Base-by-base conservation (phyloP, 78 protist species). In the Bodo saltans region DNA sequence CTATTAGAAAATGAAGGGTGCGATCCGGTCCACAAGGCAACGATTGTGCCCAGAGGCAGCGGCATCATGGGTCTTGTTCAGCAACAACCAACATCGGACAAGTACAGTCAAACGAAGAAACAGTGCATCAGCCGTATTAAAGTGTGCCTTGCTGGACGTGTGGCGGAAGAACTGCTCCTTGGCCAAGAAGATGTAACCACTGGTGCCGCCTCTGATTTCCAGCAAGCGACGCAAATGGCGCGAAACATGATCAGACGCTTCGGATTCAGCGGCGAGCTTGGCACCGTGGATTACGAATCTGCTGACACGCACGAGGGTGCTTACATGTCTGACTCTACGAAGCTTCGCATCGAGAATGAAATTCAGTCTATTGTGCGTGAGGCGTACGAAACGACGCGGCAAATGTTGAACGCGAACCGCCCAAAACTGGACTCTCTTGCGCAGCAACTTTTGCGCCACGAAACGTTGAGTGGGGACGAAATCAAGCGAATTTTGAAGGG, bases 141-240 rank as follows among this genome's bases (percentile, higher is more conserved):
- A 38, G 94, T 91, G 4, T 85, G 91, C 53, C 85, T 95, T 91
- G 98, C 94, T 35, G 98, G 98, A 30, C 85, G 95, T n/a, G 94
- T 88, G 8, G 96, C 96, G 27, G 98, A 95, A 80, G 95, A 93
- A 70, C 42, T 92, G 29, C 78, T 95, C 52, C 87, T 89, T 34
- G 98, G 98, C 33, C 32, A 21, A 23, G 89, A 87, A 25, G 76
- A 92, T 11, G 88, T 92, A 35, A 88, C 96, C 1, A 70, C 73
- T 38, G 94, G 93, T 0, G 83, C 85, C 0, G 8, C 85, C 53
- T 8, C 68, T 29, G 94, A 91, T 73, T 35, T 91, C 38, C 32
- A 78, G 68, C 70, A 72, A 34, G 91, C 89, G 33, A 91, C 90
- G 28, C 1, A 33, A 25, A 53, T 92, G 0, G 94, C 94, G 35